Evolutionary conservation across 495 filamentous ascomycete genomes (phyloP).

Genomic region (Penicillium atrosanguineum): DNA sequence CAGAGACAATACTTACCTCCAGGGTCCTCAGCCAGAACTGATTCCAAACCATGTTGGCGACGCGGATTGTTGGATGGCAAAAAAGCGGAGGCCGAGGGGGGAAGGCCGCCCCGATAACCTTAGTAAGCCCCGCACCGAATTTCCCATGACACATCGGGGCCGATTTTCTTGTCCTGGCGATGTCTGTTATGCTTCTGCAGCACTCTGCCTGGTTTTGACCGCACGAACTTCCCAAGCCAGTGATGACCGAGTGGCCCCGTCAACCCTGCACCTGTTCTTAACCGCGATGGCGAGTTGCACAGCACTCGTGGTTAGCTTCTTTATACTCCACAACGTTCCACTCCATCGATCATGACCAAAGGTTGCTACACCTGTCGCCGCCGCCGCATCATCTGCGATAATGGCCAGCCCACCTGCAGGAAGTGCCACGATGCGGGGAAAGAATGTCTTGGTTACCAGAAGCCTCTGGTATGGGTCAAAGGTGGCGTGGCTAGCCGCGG

Average conservation of each 20-base stretch:
- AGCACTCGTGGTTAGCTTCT: conserved; percentile 17
- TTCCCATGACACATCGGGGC: neutral
- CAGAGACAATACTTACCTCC: conserved; percentile 17
- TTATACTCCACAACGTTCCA: conserved; percentile 14
- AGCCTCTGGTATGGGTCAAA: conserved; percentile 51
- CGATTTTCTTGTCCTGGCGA: neutral
- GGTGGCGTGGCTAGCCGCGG: conserved; percentile 49
- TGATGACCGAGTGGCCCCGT: conserved; percentile 15
- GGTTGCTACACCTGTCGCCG: conserved; percentile 51
- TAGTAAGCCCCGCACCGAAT: conserved; percentile 22
- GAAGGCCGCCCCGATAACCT: conserved; percentile 3
- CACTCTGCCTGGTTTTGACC: neutral
- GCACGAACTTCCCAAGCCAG: neutral
- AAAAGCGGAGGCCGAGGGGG: conserved; percentile 4
- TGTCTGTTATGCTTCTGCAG: neutral
- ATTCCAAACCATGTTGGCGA: conserved; percentile 19
- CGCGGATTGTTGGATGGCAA: neutral
- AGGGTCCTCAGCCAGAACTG: conserved; percentile 16
- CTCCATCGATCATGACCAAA: conserved; percentile 39
- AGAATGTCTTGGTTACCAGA: conserved; percentile 62
- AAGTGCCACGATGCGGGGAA: conserved; percentile 63
- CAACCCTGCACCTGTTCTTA: conserved; percentile 10
- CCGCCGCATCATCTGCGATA: conserved; percentile 56
- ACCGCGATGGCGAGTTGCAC: conserved; percentile 29
- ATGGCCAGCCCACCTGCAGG: conserved; percentile 59